These are phyloP conservation scores for Fusarium transvaalense DNA, from an alignment of 2,329 filamentous ascomycete genomes.

Conservation along the genomic window DNA sequence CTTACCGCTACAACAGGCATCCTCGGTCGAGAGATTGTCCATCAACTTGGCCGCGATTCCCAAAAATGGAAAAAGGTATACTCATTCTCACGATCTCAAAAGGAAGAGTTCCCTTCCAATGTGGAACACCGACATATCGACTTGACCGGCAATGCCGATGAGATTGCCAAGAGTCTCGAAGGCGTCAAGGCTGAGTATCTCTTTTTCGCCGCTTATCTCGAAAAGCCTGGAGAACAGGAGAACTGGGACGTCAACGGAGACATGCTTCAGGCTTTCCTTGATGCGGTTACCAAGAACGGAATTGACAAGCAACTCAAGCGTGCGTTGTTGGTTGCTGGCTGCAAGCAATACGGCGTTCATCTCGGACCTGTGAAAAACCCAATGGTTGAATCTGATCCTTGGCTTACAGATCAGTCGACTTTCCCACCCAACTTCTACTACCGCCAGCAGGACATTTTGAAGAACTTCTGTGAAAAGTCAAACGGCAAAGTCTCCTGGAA, in stretches of 20 bases:
- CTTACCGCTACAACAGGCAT: neutral
- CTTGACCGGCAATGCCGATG: slow-evolving; percentile 8
- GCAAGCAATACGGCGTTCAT: slow-evolving; percentile 21
- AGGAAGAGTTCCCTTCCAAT: slow-evolving; percentile 18
- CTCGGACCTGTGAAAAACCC: slow-evolving; percentile 19
- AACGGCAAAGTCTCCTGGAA: neutral
- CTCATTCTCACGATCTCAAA: slow-evolving; percentile 9
- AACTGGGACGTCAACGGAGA: slow-evolving; percentile 18
- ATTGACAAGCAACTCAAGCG: slow-evolving; percentile 5
- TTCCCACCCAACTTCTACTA: slow-evolving; percentile 32
- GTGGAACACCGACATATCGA: slow-evolving; percentile 19
- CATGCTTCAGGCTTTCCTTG: slow-evolving; percentile 10
- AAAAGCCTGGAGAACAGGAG: slow-evolving; percentile 6
- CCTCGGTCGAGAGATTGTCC: slow-evolving; percentile 12
- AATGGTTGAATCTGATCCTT: slow-evolving; percentile 15
- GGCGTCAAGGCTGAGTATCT: slow-evolving; percentile 12
- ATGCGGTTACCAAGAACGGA: neutral
- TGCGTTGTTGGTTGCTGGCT: neutral
- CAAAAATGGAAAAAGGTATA: slow-evolving; percentile 20
- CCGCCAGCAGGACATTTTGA: slow-evolving; percentile 14
- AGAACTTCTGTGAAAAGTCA: neutral
- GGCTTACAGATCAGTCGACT: neutral
- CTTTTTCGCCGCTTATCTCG: slow-evolving; percentile 19
- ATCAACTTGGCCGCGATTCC: neutral
- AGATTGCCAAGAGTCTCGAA: neutral